These are phyloP conservation scores for Meredithiella fracta DNA, from an alignment of 2,329 filamentous ascomycete species.

Conservation along the genomic window DNA sequence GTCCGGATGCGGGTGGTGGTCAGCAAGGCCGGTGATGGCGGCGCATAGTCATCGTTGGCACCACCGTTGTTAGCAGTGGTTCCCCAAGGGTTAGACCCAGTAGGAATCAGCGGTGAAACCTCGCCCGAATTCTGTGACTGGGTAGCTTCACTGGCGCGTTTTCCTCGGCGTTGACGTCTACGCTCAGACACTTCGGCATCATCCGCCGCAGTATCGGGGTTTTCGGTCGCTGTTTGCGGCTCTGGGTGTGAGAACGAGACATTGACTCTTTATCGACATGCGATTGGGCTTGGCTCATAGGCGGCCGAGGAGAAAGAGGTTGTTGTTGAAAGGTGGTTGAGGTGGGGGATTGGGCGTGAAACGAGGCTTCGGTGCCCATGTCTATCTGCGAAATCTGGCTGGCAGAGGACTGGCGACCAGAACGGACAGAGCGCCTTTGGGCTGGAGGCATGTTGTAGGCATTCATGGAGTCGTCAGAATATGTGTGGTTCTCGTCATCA, in stretches of 20 bases:
- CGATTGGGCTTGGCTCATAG: conserved; percentile 5
- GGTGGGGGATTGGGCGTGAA: conserved; percentile 9
- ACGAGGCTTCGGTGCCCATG: conserved; percentile 6
- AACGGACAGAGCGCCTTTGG: neutral
- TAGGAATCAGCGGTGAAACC: conserved; percentile 12
- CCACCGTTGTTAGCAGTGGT: neutral
- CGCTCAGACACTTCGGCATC: conserved; percentile 13
- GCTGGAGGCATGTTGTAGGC: conserved; percentile 6
- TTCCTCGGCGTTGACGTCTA: conserved; percentile 12
- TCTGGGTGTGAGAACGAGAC: neutral
- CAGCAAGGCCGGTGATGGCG: conserved; percentile 8
- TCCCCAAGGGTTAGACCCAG: neutral
- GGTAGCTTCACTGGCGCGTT: conserved; percentile 8
- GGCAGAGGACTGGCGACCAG: neutral
- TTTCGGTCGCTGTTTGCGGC: conserved; percentile 3
- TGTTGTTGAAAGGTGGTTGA: conserved; percentile 13
- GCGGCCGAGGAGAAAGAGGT: conserved; percentile 12
- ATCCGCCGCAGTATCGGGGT: conserved; percentile 6
- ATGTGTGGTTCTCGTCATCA: conserved; percentile 1
- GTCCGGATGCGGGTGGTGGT: conserved; percentile 10
- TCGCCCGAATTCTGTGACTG: conserved; percentile 8
- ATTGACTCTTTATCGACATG: neutral
- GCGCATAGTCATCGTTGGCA: conserved; percentile 4
- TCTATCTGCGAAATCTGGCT: neutral
- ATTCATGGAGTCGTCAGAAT: conserved; percentile 1